Base-by-base conservation (phyloP, 2,329 filamentous ascomycete species). In the Pseudodiploospora longispora region DNA sequence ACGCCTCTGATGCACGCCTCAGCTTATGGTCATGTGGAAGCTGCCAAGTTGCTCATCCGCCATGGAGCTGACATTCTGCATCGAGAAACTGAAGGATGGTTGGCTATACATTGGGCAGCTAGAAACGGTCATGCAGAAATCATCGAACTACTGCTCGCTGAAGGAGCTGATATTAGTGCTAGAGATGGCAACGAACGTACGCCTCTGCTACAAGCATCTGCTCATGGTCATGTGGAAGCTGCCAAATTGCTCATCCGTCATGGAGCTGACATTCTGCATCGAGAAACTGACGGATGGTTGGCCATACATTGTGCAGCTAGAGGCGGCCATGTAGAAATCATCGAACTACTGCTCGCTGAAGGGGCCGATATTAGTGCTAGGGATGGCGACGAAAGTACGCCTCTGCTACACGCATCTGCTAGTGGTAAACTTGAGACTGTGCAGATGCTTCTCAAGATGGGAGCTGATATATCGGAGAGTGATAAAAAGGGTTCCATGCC, bases 381-480 rank as follows among this genome's bases (percentile, higher is more conserved):
- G 1, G 27, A 27, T 10, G 4, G 6, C 10, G 27, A 30, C 4
- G 40, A 27, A 30, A 27, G 10, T 2, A n/a, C 31, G 10, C 40
- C 40, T 2, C 27, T 42, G 6, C n/a, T 27, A 4, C n/a, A n/a
- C 5, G 38, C 38, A 27, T 27, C 10, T n/a, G 6, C 4, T 1
- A 10, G 30, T 4, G 48, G 44, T 2, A n/a, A 50, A 6, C 31
- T 47, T 4, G 29, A 36, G 1, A 32, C 52, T 3, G 42, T 48
- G 6, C 28, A 45, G 10, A 40, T 47, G 10, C 50, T 55, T 3
- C 49, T 56, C 9, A 29, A 51, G n/a, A 42, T 35, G 4, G 53
- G 53, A 6, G 54, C 54, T 3, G 43, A 50, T 27, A 19, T 50
- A 3, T 34, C 30, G 7, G 32, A 9, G 8, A 30, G 31, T 9